Percentiles rank a stretch among this genome's conserved stretches.
Conservation (phyloP, 371 early-diverging fungal species). For the Nematocida homosporus region DNA sequence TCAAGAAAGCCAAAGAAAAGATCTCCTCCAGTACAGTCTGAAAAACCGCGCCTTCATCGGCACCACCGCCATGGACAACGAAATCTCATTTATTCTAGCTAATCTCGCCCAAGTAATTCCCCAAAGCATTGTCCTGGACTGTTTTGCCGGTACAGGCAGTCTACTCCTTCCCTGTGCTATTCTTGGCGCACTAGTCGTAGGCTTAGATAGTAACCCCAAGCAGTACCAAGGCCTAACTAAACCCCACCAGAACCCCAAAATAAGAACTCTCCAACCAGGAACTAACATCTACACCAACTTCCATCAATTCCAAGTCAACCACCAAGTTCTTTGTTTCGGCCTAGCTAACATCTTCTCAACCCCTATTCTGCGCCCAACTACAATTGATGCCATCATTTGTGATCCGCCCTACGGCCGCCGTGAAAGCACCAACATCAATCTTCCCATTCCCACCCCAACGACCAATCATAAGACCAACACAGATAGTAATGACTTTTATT, state of each 20-base stretch:
- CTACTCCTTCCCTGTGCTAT: slow-evolving; percentile 54
- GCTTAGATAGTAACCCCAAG: slow-evolving; percentile 46
- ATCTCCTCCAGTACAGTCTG: slow-evolving; percentile 23
- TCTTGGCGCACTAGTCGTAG: slow-evolving; percentile 46
- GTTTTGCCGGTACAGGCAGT: slow-evolving; percentile 60
- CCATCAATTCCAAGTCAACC: slow-evolving; percentile 29
- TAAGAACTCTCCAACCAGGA: slow-evolving; percentile 41
- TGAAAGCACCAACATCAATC: slow-evolving; percentile 23
- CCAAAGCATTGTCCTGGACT: slow-evolving; percentile 51
- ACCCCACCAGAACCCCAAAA: slow-evolving; percentile 18
- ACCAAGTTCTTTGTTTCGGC: slow-evolving; percentile 33
- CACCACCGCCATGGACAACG: slow-evolving; percentile 58
- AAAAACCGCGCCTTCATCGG: slow-evolving; percentile 60
- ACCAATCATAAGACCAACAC: too few relatives aligned
- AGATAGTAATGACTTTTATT: background rate
- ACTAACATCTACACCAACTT: slow-evolving; percentile 54
- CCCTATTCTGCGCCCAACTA: slow-evolving; percentile 1
- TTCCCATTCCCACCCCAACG: too few relatives aligned
- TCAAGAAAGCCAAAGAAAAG: slow-evolving; percentile 46
- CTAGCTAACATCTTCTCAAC: slow-evolving; percentile 15
- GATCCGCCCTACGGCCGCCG: slow-evolving; percentile 58
- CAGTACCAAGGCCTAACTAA: slow-evolving; percentile 39
- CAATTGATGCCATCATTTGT: slow-evolving; percentile 49
- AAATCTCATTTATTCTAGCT: slow-evolving; percentile 55
- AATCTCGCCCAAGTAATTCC: slow-evolving; percentile 39